These are phyloP conservation scores for Trypanosoma lewisi DNA, from an alignment of 208 protist genomes.

Conservation along the genomic window DNA sequence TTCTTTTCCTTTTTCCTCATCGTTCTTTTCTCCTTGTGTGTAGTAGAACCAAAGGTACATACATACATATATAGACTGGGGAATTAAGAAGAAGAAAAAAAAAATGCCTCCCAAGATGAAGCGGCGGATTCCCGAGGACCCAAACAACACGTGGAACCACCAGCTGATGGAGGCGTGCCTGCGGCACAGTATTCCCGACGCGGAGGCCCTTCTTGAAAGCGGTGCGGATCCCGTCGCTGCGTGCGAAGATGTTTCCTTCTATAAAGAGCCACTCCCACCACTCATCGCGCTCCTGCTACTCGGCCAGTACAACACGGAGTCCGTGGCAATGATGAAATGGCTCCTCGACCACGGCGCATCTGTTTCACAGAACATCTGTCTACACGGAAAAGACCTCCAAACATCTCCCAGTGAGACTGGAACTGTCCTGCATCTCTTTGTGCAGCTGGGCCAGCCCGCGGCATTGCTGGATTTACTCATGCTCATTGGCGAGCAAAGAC, in stretches of 20 bases:
- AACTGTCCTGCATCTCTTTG: conserved; percentile 73
- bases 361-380: conserved; percentile 40
- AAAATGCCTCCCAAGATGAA: conserved; percentile 37
- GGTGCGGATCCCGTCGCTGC: conserved; percentile 58
- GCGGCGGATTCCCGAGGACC: conserved; percentile 58
- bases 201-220: conserved; percentile 41
- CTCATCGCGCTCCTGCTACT: conserved; percentile 49
- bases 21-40: no score
- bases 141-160: conserved; percentile 80
- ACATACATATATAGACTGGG: neutral
- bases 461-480: conserved; percentile 61
- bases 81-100: neutral
- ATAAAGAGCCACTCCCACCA: conserved; percentile 30
- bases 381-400: conserved; percentile 28
- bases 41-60: no score
- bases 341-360: conserved; percentile 54
- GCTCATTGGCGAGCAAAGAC: conserved; percentile 30
- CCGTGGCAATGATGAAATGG: conserved; percentile 42
- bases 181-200: conserved; percentile 34
- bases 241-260: conserved; percentile 52
- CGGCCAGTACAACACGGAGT: conserved; percentile 31
- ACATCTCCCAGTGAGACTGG: conserved; percentile 25
- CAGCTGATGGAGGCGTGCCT: conserved; percentile 73
- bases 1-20: no score
- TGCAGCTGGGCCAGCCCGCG: conserved; percentile 53